These are phyloP conservation scores for Naegleria fowleri DNA, from an alignment of 208 protist species.

Conservation along the genomic window DNA sequence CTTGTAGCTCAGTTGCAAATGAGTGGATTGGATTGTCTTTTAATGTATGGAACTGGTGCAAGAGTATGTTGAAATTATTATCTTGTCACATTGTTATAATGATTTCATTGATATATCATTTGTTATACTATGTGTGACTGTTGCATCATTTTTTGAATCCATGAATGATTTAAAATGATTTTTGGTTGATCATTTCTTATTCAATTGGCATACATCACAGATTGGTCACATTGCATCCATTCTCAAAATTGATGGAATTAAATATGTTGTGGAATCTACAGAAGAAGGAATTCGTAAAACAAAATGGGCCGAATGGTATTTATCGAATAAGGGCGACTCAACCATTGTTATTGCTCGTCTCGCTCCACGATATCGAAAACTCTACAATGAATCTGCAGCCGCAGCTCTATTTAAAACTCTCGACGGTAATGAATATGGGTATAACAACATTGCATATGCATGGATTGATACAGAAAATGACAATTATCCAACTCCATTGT, in stretches of 20 bases:
- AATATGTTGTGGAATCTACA: background rate
- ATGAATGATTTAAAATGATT: no score
- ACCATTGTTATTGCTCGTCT: background rate
- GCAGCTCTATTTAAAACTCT: background rate
- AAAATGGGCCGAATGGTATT: background rate
- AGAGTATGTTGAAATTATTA: no score
- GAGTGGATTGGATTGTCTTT: slow-evolving; percentile 3
- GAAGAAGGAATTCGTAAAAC: slow-evolving; percentile 6
- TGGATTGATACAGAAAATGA: slow-evolving; percentile 16
- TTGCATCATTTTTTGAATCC: no score
- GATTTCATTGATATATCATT: no score
- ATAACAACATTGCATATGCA: slow-evolving; percentile 11
- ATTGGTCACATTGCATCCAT: slow-evolving; percentile 13
- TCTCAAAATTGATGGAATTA: background rate
- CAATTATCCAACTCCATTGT: slow-evolving; percentile 8
- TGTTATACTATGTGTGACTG: no score
- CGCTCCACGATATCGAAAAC: background rate
- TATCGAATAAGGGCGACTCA: background rate
- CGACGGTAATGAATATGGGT: background rate
- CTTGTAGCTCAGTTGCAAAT: background rate
- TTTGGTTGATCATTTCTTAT: no score
- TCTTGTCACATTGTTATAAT: no score
- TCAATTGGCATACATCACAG: no score
- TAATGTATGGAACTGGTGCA: slow-evolving; percentile 20
- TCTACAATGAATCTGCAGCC: background rate